Evolutionary conservation across 495 filamentous ascomycete genomes (phyloP).

Genomic region (Bathelium albidoporum): DNA sequence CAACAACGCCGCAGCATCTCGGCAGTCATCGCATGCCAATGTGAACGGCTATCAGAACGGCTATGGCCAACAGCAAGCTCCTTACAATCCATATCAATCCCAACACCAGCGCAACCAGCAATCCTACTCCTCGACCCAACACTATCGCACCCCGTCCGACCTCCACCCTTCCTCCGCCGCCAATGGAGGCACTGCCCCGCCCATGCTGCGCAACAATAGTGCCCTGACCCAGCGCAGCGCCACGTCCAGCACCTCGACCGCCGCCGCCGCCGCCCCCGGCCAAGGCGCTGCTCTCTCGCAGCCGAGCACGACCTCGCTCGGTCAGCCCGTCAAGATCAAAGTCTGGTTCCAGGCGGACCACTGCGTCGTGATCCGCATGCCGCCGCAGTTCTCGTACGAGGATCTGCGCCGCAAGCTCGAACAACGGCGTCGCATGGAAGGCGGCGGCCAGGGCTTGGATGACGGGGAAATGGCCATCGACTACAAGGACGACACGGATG

Average conservation of each 20-base stretch:
- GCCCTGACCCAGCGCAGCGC: conserved; percentile 32
- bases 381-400: conserved; percentile 61
- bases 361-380: conserved; percentile 80
- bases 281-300: conserved; percentile 11
- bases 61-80: conserved; percentile 6
- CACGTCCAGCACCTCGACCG: conserved; percentile 42
- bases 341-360: conserved; percentile 79
- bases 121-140: background rate
- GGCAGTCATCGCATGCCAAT: conserved; percentile 64
- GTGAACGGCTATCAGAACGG: conserved; percentile 41
- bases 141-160: conserved; percentile 34
- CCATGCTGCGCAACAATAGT: background rate
- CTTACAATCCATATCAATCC: conserved; percentile 10
- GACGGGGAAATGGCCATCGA: conserved; percentile 61
- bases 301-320: conserved; percentile 16
- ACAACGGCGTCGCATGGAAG: conserved; percentile 40
- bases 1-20: conserved; percentile 45
- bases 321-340: conserved; percentile 71
- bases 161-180: conserved; percentile 27
- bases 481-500: conserved; percentile 79
- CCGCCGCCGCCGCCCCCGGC: conserved; percentile 26
- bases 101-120: conserved; percentile 13
- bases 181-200: background rate
- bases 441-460: conserved; percentile 17
- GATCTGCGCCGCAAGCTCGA: conserved; percentile 51